Base-by-base conservation (phyloP, 73 alveolate genomes). In the Blepharisma japonicum region DNA sequence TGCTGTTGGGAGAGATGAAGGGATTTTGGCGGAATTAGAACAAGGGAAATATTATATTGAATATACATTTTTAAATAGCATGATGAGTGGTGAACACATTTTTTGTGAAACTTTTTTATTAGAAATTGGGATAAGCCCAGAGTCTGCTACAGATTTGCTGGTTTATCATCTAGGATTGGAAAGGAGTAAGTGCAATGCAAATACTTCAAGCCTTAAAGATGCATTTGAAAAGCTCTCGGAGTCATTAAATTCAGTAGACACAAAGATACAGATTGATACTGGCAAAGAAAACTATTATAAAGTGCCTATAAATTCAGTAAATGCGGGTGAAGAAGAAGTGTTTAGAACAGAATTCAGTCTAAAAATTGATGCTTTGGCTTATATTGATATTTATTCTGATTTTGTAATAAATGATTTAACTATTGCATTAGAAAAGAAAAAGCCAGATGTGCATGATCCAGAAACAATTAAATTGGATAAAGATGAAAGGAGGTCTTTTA, bases 1-100 rank as follows among this genome's bases (percentile, higher is more conserved):
- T 61, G 74, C 74, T 18, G 74, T 61, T 20, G 74, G 74, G 23
- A 39, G 74, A 14, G 74, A 8, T 61, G 74, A 61, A 61, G 74
- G 74, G 5, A 8, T 61, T 8, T 25, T 61, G 11, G 49, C 38
- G 0, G 74, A 61, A 25, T 39, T 61, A 18, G 47, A 61, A 61
- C 6, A n/a, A 20, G 74, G 74, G 18, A 25, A 8, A 14, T 61
- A 61, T 61, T 8, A n/a, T 25, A 8, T 61, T 20, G 74, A 61
- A 25, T 8, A 14, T 25, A 20, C 49, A 14, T 61, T 61, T 61
- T n/a, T 61, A 8, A 61, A 5, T 25, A 61, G 74, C 47, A 14
- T 61, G 14, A 39, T 61, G 14, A 39, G 5, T n/a, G 74, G 23
- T 2, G 23, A 39, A 39, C 74, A 18, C 5, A 61, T 14, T 8